Evolutionary conservation across 2,329 filamentous ascomycete species (phyloP).

Genomic region (Tolypocladium ophioglossoides): DNA sequence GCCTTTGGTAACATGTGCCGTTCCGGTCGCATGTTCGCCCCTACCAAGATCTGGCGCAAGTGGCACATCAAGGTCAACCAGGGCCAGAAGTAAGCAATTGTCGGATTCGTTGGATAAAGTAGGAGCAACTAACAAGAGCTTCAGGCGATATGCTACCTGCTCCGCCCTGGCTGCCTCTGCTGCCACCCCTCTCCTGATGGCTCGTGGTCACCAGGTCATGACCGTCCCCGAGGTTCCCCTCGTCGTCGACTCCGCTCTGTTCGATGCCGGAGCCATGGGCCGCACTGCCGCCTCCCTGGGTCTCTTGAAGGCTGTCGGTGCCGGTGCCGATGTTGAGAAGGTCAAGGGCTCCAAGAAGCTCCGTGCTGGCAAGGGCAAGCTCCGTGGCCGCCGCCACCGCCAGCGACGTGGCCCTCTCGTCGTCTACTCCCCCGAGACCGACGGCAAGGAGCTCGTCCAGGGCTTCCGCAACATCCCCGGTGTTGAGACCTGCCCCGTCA

Average conservation of each 20-base stretch:
- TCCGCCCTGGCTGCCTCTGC: constrained; percentile 96
- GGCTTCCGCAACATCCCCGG: constrained; percentile 99
- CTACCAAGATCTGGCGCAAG: constrained; percentile 99
- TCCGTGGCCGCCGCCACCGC: constrained; percentile 90
- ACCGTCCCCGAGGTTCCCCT: constrained; percentile 93
- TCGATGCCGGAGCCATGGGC: constrained; percentile 66
- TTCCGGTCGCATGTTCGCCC: constrained; percentile 99
- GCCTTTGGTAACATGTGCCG: constrained; percentile 99
- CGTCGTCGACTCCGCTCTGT: constrained; percentile 84
- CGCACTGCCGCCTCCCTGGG: constrained; percentile 83
- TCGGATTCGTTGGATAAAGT: not conserved
- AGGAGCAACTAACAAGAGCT: constrained; percentile 12
- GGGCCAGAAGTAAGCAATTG: constrained; percentile 72
- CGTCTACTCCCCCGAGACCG: constrained; percentile 91
- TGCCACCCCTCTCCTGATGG: constrained; percentile 86
- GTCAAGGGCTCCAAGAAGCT: constrained; percentile 95
- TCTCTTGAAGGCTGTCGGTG: constrained; percentile 86
- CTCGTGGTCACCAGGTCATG: constrained; percentile 92
- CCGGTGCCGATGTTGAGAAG: constrained; percentile 85
- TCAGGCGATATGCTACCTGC: constrained; percentile 89
- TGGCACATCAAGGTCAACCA: constrained; percentile 99
- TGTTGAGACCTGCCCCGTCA: constrained; percentile 93
- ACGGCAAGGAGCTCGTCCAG: constrained; percentile 86
- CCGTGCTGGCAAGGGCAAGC: constrained; percentile 97
- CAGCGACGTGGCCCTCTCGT: constrained; percentile 97